Base-by-base conservation (phyloP, 768 basidiomycete genomes). In the Auriscalpium microsporum region DNA sequence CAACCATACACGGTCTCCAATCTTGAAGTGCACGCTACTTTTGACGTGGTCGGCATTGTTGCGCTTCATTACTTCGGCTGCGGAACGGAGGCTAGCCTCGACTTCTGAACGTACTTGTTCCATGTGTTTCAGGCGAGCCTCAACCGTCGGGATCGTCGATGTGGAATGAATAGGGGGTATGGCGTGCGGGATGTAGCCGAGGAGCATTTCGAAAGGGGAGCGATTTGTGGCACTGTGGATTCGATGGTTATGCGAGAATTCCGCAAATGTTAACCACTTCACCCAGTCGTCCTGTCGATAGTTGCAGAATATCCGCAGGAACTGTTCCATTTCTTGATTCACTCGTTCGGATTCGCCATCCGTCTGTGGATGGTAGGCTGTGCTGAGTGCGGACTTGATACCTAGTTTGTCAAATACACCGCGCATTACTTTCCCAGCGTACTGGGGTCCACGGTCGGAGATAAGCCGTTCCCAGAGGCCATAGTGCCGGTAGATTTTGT, bases 311-410 rank as follows among this genome's bases (percentile, higher is more conserved):
- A 60, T 46, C 2, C 68, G 65, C 4, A 74, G 64, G 57, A 70
- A 71, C 36, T 63, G 61, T 56, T 73, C 70, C 1, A 74, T 21
- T 1, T 58, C 49, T 51, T 71, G 69, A 47, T 74, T 73, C 13
- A 68, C 55, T 8, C 65, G 36, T 55, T 75, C 71, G 2, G 71
- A 71, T 48, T 71, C 69, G 1, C 74, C 72, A 57, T 77, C 68
- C 0, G 71, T 67, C 56, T 75, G 71, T 0, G 71, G 73, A 54
- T 75, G 75, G 48, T 72, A 67, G 46, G 46, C 23, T 5, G 23
- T 28, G 23, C 23, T 28, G 23, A 28, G 23, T 28, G 23, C 23
- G 23, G 23, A 28, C 23, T 28, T 5, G 5, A 28, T 28, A 28
- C 23, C 23, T 28, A 28, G 23, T 28, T 28, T 28, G 23, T 28